Percentiles rank a stretch among this genome's conserved stretches.
Evolutionary conservation across 2,329 filamentous ascomycete genomes (phyloP).

Genomic region (Meredithiella fracta): DNA sequence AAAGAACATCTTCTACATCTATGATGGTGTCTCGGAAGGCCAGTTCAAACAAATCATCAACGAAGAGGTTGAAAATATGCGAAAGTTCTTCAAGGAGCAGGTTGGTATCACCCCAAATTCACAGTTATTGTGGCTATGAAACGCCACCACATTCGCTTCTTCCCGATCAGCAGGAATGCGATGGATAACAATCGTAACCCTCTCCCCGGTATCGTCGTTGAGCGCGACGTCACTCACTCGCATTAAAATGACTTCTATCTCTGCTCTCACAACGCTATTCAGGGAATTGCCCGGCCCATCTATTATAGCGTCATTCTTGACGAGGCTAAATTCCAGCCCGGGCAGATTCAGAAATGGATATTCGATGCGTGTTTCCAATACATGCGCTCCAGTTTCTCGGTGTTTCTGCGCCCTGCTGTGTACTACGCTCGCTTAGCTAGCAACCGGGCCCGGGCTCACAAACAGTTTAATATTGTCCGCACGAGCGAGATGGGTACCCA

Average conservation of each 20-base stretch:
- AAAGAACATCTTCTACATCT: slow-evolving; percentile 59
- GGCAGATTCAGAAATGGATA: slow-evolving; percentile 69
- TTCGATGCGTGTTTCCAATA: slow-evolving; percentile 95
- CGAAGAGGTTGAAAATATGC: slow-evolving; percentile 60
- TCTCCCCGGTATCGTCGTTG: slow-evolving; percentile 72
- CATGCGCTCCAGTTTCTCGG: slow-evolving; percentile 76
- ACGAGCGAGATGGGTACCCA: neutral
- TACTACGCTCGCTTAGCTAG: slow-evolving; percentile 93
- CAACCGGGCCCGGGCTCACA: slow-evolving; percentile 61
- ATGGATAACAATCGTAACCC: slow-evolving; percentile 67
- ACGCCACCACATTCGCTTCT: slow-evolving; percentile 86
- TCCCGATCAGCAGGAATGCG: slow-evolving; percentile 41
- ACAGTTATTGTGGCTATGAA: slow-evolving; percentile 83
- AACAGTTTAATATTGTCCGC: slow-evolving; percentile 21
- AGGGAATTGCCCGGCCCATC: slow-evolving; percentile 82
- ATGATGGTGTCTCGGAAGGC: slow-evolving; percentile 79
- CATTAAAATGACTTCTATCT: slow-evolving; percentile 78
- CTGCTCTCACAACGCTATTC: slow-evolving; percentile 54
- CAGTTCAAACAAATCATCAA: slow-evolving; percentile 69
- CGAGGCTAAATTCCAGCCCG: slow-evolving; percentile 50
- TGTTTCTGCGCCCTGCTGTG: slow-evolving; percentile 74
- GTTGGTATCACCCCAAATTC: slow-evolving; percentile 41
- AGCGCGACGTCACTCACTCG: slow-evolving; percentile 77
- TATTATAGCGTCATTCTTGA: slow-evolving; percentile 85
- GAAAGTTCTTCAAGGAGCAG: slow-evolving; percentile 34